These are phyloP conservation scores for Starmerella vaccinii DNA, from an alignment of 805 yeast species.

Conservation along the genomic window DNA sequence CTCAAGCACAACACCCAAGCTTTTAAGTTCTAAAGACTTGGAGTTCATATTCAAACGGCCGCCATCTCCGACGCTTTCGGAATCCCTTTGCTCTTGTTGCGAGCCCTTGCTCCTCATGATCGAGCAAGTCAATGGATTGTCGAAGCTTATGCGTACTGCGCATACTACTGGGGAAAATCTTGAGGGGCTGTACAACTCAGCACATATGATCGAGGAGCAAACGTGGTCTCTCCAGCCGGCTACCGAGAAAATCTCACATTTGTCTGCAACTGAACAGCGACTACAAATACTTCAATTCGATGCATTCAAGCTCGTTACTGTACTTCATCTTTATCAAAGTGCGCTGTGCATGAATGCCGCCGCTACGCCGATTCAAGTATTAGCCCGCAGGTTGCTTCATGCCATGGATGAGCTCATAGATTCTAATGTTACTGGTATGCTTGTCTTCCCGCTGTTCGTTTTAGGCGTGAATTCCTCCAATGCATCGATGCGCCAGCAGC, in stretches of 20 bases:
- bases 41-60: slow-evolving; percentile 17
- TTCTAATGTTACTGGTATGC: slow-evolving; percentile 56
- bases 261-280: slow-evolving; percentile 43
- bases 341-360: slow-evolving; percentile 52
- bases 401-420: slow-evolving; percentile 54
- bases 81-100: slow-evolving; percentile 65
- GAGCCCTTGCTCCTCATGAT: slow-evolving; percentile 55
- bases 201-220: slow-evolving; percentile 36
- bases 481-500: slow-evolving; percentile 41
- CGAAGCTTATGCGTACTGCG: slow-evolving; percentile 36
- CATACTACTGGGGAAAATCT: slow-evolving; percentile 19
- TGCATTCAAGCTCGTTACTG: slow-evolving; percentile 57
- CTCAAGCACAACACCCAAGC: slow-evolving; percentile 45
- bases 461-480: slow-evolving; percentile 61
- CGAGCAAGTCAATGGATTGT: slow-evolving; percentile 57
- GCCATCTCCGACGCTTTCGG: slow-evolving; percentile 35
- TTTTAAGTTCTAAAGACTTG: slow-evolving; percentile 40
- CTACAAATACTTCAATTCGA: slow-evolving; percentile 62
- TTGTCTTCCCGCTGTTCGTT: slow-evolving; percentile 68
- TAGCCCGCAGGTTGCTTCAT: slow-evolving; percentile 44
- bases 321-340: slow-evolving; percentile 56
- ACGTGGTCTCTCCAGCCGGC: slow-evolving; percentile 47
- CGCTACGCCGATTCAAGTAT: slow-evolving; percentile 50
- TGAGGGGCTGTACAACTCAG: slow-evolving; percentile 22
- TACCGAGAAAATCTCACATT: slow-evolving; percentile 36